These are phyloP conservation scores for Tephrocybe sp. DNA, from an alignment of 768 basidiomycete species.

Conservation along the genomic window DNA sequence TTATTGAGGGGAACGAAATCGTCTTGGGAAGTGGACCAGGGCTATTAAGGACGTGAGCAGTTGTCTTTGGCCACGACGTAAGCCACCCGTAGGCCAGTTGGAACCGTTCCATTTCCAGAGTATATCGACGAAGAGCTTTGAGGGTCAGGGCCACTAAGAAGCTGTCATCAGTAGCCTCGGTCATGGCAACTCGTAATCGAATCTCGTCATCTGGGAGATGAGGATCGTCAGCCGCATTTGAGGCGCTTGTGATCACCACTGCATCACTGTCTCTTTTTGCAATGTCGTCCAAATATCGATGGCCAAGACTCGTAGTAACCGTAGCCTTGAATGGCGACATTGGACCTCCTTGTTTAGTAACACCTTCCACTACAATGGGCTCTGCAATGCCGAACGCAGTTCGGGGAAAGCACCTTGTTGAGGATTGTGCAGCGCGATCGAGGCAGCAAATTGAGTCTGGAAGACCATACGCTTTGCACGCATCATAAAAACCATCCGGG, in stretches of 20 bases:
- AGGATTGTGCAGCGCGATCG: conserved; percentile 1
- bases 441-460: not conserved
- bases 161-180: conserved; percentile 24
- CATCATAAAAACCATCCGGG: conserved; percentile 5
- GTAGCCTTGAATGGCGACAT: conserved; percentile 24
- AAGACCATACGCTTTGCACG: conserved; percentile 4
- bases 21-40: not conserved
- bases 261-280: conserved; percentile 2
- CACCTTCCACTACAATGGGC: conserved; percentile 16
- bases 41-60: conserved; percentile 10
- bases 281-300: conserved; percentile 15
- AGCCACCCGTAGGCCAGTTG: conserved; percentile 17
- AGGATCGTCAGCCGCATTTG: conserved; percentile 6
- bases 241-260: not conserved
- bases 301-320: conserved; percentile 20
- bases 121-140: not conserved
- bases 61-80: conserved; percentile 18
- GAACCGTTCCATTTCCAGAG: conserved; percentile 16
- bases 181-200: conserved; percentile 16
- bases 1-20: conserved; percentile 1
- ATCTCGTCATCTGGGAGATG: conserved; percentile 14
- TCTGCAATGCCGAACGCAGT: conserved; percentile 20
- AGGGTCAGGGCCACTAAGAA: conserved; percentile 14
- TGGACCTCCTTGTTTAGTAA: conserved; percentile 24
- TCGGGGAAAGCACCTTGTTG: not conserved